These are phyloP conservation scores for Endogone sp. DNA, from an alignment of 192 early-diverging fungal species.

Conservation along the genomic window DNA sequence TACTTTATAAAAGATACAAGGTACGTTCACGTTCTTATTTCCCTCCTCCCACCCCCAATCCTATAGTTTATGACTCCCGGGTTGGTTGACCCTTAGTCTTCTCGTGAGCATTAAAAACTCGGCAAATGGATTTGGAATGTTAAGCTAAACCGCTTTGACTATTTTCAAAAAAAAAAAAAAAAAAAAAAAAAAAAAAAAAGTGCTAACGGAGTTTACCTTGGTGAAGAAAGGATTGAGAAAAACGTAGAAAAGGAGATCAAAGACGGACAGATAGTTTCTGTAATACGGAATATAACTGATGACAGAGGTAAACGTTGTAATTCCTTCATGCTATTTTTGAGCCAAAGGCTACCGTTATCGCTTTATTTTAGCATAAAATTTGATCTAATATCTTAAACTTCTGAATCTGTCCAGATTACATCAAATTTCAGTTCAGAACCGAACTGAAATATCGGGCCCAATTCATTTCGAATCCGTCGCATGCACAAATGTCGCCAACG, in stretches of 20 bases:
- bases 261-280: background rate
- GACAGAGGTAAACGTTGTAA: background rate
- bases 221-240: background rate
- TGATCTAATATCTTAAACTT: background rate
- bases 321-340: background rate
- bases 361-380: too few relatives aligned
- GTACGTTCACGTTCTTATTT: too few relatives aligned
- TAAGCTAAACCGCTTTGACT: too few relatives aligned
- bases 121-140: too few relatives aligned
- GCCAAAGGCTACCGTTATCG: background rate
- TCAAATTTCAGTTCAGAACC: background rate
- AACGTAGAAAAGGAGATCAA: background rate
- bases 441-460: background rate
- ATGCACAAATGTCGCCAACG: background rate
- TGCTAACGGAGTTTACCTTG: background rate
- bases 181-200: too few relatives aligned
- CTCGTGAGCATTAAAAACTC: too few relatives aligned
- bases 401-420: background rate
- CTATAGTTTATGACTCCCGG: too few relatives aligned
- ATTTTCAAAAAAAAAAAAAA: too few relatives aligned
- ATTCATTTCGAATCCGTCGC: too few relatives aligned
- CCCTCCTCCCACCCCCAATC: too few relatives aligned
- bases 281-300: background rate
- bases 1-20: background rate
- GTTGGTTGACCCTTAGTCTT: too few relatives aligned